These are phyloP conservation scores for Citrus cavaleriei DNA, from an alignment of 345 rosid genomes.

Conservation along the genomic window DNA sequence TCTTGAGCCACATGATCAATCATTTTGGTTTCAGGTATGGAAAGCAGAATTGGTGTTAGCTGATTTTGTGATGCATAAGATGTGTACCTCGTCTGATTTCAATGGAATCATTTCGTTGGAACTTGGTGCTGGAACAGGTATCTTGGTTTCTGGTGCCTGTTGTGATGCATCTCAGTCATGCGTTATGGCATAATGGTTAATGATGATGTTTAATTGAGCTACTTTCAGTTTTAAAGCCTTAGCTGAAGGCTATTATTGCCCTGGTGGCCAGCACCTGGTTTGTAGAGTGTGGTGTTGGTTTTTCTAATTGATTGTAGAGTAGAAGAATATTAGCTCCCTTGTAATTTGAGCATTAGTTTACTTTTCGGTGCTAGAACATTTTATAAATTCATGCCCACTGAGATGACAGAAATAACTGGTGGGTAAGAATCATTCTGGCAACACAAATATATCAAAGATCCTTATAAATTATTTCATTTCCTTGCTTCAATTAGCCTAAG, in stretches of 20 bases:
- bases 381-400: neutral
- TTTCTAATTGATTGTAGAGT: no score
- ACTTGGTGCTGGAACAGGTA: conserved; percentile 97
- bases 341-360: neutral
- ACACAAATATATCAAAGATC: neutral
- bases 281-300: neutral
- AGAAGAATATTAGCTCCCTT: neutral
- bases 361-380: neutral
- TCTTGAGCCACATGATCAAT: neutral
- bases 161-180: neutral
- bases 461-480: neutral
- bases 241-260: neutral
- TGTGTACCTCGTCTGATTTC: conserved; percentile 55
- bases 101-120: conserved; percentile 51
- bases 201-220: neutral
- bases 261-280: neutral
- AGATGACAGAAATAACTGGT: neutral
- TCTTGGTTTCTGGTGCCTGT: conserved; percentile 6
- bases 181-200: neutral
- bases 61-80: conserved; percentile 74
- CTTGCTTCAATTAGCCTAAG: neutral
- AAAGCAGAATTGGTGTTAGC: conserved; percentile 72
- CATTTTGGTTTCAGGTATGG: conserved; percentile 59
- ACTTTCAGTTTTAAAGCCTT: neutral
- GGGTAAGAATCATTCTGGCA: neutral